phyloP scores from a whole-genome alignment of 2,329 filamentous ascomycete genomes.

The Claviceps africana region DNA sequence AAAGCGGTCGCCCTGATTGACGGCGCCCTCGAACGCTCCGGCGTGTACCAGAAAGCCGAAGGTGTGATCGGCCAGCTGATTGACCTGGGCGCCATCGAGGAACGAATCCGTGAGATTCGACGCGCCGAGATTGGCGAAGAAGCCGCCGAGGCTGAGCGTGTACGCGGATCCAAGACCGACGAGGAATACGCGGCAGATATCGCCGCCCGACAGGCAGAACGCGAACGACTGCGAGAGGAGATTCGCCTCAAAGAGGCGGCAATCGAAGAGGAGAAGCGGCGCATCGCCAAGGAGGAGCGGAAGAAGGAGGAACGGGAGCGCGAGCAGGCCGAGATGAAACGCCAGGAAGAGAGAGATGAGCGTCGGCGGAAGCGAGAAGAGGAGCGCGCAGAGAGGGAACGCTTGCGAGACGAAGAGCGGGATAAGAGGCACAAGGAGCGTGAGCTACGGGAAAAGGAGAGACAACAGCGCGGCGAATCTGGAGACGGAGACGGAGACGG shows the following conservation, averaged over 20 bases:
- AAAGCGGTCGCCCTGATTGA: constrained; percentile 66
- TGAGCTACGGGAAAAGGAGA: constrained; percentile 23
- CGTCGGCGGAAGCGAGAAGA: constrained; percentile 36
- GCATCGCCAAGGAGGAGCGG: constrained; percentile 43
- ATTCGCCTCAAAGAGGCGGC: constrained; percentile 44
- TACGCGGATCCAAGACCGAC: constrained; percentile 57
- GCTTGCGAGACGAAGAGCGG: constrained; percentile 25
- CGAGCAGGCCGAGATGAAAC: constrained; percentile 34
- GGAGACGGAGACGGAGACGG: background rate
- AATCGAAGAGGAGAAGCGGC: constrained; percentile 47
- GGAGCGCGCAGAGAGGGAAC: constrained; percentile 41
- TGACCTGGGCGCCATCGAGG: constrained; percentile 52
- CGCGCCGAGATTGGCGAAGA: constrained; percentile 55
- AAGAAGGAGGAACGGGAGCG: constrained; percentile 34
- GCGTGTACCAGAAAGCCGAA: constrained; percentile 60
- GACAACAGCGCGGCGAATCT: constrained; percentile 11
- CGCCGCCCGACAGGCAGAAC: constrained; percentile 41
- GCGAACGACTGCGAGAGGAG: constrained; percentile 48
- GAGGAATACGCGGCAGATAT: constrained; percentile 59
- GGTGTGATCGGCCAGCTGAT: constrained; percentile 54
- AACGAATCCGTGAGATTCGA: constrained; percentile 54
- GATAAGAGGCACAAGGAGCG: constrained; percentile 27
- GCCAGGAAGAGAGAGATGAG: constrained; percentile 36
- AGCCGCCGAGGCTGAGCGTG: constrained; percentile 49
- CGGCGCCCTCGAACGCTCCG: constrained; percentile 61